Evolutionary conservation across 2,329 filamentous ascomycete species (phyloP), one percentile per base, ranked within the genome.

Genomic region (Amylocarpus encephaloides): DNA sequence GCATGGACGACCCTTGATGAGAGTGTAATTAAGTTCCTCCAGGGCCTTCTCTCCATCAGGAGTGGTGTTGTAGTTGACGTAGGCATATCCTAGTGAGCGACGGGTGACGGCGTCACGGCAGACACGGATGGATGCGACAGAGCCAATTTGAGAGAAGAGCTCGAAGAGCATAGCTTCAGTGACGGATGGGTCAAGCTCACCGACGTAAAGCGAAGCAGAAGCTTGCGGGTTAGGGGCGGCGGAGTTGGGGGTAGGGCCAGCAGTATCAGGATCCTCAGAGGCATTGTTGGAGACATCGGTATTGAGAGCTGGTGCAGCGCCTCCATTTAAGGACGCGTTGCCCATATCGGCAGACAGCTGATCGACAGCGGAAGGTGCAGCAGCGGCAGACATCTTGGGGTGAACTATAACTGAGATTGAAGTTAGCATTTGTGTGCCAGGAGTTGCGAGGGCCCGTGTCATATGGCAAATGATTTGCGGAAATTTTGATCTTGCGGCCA

Each of bases 151-250:
- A 54, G 93, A 97, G 82, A 98, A 98, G 59, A 98, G 88, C 83
- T 98, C 93, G 74, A 97, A 98, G 67, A 98, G 90, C 93, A 98
- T 98, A 63, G 93, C 93, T 81, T 98, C 93, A 59, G 93, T 98
- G 71, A 98, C 93, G 56, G 89, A 93, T 64, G 88, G 83, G 72
- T 98, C 93, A 65, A 98, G 89, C 79, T 98, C 93, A 71, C 93
- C 93, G 62, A 98, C 93, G 71, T 98, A 98, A 70, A 98, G 89
- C 53, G 93, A 98, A 59, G 93, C 93, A 47, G 93, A 97, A 72
- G 94, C 92, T 70, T 89, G 88, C 67, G 91, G 87, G 69, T 87
- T 86, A 61, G 88, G 83, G 54, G 75, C 74, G 57, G 80, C 76
- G 58, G 89, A 85, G 73, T 75, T 82, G 62, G 86, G 85, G 54